These are phyloP conservation scores for Pichia scutulata DNA, from an alignment of 805 yeast genomes.

Conservation along the genomic window DNA sequence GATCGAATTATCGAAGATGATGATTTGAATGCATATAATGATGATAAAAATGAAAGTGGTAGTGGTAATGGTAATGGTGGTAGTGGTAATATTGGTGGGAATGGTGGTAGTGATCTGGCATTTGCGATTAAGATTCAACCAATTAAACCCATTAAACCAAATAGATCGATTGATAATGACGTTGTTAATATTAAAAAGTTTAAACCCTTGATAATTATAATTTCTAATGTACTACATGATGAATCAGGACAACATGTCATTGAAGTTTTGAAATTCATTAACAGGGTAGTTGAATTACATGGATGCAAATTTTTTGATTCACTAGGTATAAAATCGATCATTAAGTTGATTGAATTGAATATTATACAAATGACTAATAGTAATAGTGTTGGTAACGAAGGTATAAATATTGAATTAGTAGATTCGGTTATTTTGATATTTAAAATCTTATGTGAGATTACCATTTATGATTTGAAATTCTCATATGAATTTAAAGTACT, in stretches of 20 bases:
- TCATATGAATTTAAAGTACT: slow-evolving; percentile 5
- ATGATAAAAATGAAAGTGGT: background rate
- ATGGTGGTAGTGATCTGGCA: background rate
- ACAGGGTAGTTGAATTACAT: slow-evolving; percentile 4
- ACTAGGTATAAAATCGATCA: background rate
- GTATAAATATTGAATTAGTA: slow-evolving; percentile 1
- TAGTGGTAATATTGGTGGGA: background rate
- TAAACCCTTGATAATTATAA: background rate
- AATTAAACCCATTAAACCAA: background rate
- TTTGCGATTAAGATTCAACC: background rate
- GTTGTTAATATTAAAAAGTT: background rate
- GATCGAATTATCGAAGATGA: background rate
- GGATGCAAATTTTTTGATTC: slow-evolving; percentile 2
- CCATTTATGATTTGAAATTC: slow-evolving; percentile 1
- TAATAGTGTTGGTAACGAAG: background rate
- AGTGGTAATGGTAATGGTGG: background rate
- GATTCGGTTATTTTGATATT: background rate
- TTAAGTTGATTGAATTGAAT: background rate
- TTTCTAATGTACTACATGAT: background rate
- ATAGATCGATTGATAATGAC: background rate
- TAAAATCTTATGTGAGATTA: slow-evolving; percentile 7
- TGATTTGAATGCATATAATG: background rate
- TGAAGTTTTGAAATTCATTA: slow-evolving; percentile 9
- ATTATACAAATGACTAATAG: background rate
- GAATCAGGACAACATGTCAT: slow-evolving; percentile 3